These are phyloP conservation scores for Cercospora canescens DNA, from an alignment of 2,329 filamentous ascomycete genomes.

Conservation along the genomic window DNA sequence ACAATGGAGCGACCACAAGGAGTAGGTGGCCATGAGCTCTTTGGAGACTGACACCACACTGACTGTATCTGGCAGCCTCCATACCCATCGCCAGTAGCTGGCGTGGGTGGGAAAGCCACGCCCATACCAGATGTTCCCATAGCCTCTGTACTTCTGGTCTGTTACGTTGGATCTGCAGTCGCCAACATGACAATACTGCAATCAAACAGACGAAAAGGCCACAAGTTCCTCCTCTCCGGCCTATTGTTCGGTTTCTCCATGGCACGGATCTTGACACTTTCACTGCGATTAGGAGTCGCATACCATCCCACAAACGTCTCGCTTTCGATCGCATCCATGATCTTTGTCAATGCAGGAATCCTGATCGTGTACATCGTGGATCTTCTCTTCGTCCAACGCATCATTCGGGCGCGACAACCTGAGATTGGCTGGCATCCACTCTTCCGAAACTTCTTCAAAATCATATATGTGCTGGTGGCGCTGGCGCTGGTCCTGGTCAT, in stretches of 20 bases:
- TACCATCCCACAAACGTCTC: conserved; percentile 31
- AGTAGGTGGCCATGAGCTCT: conserved; percentile 8
- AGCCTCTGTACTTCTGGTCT: conserved; percentile 41
- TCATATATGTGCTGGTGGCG: conserved; percentile 15
- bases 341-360: conserved; percentile 35
- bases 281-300: conserved; percentile 37
- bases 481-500: conserved; percentile 30
- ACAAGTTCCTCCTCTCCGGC: conserved; percentile 44
- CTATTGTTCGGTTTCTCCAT: conserved; percentile 48
- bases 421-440: conserved; percentile 31
- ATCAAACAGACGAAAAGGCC: conserved; percentile 37
- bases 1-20: conserved; percentile 14
- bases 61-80: conserved; percentile 25
- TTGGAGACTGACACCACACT: too few species aligned
- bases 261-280: conserved; percentile 43
- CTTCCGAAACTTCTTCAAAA: conserved; percentile 14
- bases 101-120: conserved; percentile 40
- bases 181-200: conserved; percentile 46
- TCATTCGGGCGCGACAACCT: conserved; percentile 31
- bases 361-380: conserved; percentile 35
- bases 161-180: conserved; percentile 43
- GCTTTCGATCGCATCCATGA: conserved; percentile 33
- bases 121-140: conserved; percentile 43
- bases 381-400: conserved; percentile 32
- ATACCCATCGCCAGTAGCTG: conserved; percentile 30